A percentile compares a stretch with the other conserved stretches of the same genome.
Evolutionary conservation across 208 protist species (phyloP).

Genomic region (Phytomonas francai): DNA sequence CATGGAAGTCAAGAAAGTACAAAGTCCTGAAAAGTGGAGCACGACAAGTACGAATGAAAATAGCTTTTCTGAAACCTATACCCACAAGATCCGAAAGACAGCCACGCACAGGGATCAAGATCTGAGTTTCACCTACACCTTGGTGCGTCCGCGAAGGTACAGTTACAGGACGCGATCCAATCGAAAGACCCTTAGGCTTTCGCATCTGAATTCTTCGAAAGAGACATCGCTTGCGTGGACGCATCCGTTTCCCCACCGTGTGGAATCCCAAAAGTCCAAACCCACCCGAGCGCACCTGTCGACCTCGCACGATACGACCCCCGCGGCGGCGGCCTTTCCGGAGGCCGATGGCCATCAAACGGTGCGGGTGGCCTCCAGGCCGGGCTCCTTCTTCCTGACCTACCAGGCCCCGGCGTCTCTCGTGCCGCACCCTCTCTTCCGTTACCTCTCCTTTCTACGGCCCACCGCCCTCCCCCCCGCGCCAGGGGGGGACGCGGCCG

Average conservation of each 20-base stretch:
- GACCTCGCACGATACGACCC: neutral
- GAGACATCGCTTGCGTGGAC: neutral
- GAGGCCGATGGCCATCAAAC: neutral
- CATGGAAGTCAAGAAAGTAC: neutral
- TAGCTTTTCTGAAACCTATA: neutral
- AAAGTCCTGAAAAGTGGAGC: neutral
- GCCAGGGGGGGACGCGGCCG: neutral
- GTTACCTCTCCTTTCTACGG: neutral
- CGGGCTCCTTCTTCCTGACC: neutral
- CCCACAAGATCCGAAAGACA: neutral
- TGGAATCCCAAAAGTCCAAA: neutral
- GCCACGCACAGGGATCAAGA: neutral
- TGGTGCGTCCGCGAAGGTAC: neutral
- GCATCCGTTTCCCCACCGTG: neutral
- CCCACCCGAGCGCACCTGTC: neutral
- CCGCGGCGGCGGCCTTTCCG: neutral
- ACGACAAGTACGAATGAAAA: neutral
- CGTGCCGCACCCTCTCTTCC: neutral
- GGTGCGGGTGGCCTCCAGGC: neutral
- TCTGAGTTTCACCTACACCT: neutral
- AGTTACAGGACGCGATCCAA: neutral
- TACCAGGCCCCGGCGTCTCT: neutral
- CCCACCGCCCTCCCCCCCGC: neutral
- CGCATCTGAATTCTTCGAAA: neutral
- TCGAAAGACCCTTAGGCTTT: neutral